Base-by-base conservation (phyloP, 2,329 filamentous ascomycete species). In the Botryotinia globosa region DNA sequence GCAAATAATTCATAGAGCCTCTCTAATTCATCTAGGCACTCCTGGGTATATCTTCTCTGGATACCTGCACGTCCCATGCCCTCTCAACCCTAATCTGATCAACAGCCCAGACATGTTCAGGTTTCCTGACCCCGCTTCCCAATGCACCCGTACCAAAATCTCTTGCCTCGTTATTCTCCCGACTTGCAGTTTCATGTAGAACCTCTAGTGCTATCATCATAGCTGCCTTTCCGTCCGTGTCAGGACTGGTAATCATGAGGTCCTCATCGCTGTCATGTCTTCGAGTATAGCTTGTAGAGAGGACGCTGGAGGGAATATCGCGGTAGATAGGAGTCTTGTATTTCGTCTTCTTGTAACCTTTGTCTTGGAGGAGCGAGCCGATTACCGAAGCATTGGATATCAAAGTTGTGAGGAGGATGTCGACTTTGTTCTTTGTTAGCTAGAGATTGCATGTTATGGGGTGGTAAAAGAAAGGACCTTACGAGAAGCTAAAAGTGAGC, bases 301-400 rank as follows among this genome's bases (percentile, higher is more conserved):
- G 63, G 10, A 54, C 25, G 10, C 37, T 45, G 3, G 63, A 68
- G 20, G 25, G 37, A 29, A 65, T 32, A 29, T 71, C 58, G 68
- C 56, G 32, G 37, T 48, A 44, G 54, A 69, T 45, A 16, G 67
- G 67, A 34, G 51, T 45, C 32, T 63, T 90, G 82, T 92, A 98
- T 80, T 94, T 97, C 69, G 87, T 86, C 82, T 96, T 97, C 85
- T 98, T 98, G 69, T 94, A 85, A 39, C 95, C 96, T 69, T 93
- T 89, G 80, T 98, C 95, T 22, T 94, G 89, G 44, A 98, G 89
- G 77, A 98, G 97, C 0, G 94, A 97, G 22, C 94, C 94, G 16
- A 98, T 88, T 0, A 98, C 93, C 32, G 98, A 87, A 12, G 92
- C 90, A 80, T 98, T 99, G n/a, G 95, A 92, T 1, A 95, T 91